phyloP scores from a whole-genome alignment of 2,329 filamentous ascomycete species.

The Tolypocladium pustulatum region DNA sequence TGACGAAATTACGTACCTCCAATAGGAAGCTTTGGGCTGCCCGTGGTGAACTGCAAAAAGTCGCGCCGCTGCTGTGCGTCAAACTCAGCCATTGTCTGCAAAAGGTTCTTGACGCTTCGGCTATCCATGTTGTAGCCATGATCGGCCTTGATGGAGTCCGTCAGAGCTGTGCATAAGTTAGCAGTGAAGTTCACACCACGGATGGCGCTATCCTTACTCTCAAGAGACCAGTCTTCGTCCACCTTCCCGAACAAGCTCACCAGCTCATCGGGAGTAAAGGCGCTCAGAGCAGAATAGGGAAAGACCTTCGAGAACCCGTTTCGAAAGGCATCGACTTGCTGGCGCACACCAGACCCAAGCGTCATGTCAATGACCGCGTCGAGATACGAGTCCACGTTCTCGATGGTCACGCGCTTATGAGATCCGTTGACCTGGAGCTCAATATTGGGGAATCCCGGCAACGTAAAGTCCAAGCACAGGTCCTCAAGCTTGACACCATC shows the following conservation, averaged over 20 bases:
- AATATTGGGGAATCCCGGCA: slow-evolving; percentile 82
- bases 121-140: slow-evolving; percentile 99
- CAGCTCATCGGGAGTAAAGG: slow-evolving; percentile 90
- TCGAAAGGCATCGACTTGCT: slow-evolving; percentile 85
- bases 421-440: slow-evolving; percentile 70
- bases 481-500: slow-evolving; percentile 77
- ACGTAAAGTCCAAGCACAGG: slow-evolving; percentile 82
- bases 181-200: not conserved
- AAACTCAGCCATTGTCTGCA: slow-evolving; percentile 91
- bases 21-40: slow-evolving; percentile 95
- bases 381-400: slow-evolving; percentile 84
- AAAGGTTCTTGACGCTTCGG: slow-evolving; percentile 82
- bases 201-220: slow-evolving; percentile 55
- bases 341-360: slow-evolving; percentile 74
- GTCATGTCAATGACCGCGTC: slow-evolving; percentile 89
- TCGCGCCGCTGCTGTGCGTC: slow-evolving; percentile 66
- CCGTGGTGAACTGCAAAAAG: slow-evolving; percentile 95
- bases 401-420: slow-evolving; percentile 67
- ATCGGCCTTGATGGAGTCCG: slow-evolving; percentile 97
- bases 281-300: slow-evolving; percentile 81
- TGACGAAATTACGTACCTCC: slow-evolving; percentile 58
- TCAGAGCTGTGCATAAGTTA: slow-evolving; percentile 54
- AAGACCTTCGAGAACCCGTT: slow-evolving; percentile 91
- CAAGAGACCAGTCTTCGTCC: slow-evolving; percentile 94
- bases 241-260: slow-evolving; percentile 88